phyloP scores from a whole-genome alignment of 169 alveolate species.

The Cryptosporidium parvum region DNA sequence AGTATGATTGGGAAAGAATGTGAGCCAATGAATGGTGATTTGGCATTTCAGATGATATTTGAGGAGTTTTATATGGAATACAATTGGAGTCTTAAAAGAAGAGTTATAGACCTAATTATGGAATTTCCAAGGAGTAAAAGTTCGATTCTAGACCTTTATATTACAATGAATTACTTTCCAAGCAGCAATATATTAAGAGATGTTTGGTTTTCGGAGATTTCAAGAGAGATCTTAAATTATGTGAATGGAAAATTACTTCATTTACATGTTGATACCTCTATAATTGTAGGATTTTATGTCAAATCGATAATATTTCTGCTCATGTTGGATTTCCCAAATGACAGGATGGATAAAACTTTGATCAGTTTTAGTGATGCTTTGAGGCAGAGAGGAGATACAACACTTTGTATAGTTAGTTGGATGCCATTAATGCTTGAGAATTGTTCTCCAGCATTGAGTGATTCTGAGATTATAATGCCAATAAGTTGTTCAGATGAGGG shows the following conservation, averaged over 20 bases:
- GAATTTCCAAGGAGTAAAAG: conserved; percentile 27
- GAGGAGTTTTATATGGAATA: conserved; percentile 65
- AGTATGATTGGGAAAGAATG: neutral
- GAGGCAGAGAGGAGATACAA: conserved; percentile 55
- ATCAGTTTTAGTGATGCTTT: neutral
- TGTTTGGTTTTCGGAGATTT: conserved; percentile 48
- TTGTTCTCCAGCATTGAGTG: conserved; percentile 15
- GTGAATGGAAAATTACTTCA: conserved; percentile 3
- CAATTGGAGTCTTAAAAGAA: conserved; percentile 35
- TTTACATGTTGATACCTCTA: conserved; percentile 29
- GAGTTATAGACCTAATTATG: conserved; percentile 4
- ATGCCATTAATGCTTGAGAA: conserved; percentile 69
- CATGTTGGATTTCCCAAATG: conserved; percentile 41
- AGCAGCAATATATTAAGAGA: conserved; percentile 35
- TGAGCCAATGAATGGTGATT: conserved; percentile 1
- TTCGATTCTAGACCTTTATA: conserved; percentile 29
- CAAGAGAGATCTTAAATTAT: conserved; percentile 38
- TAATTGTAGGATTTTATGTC: conserved; percentile 57
- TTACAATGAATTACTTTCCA: conserved; percentile 42
- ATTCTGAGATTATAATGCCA: conserved; percentile 38
- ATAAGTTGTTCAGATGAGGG: conserved; percentile 75
- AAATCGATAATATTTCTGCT: conserved; percentile 25
- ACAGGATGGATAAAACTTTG: conserved; percentile 44
- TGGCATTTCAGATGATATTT: conserved; percentile 12
- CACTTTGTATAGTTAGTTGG: conserved; percentile 69